Base-by-base conservation (phyloP, 805 yeast species). In the Candida verbasci region DNA sequence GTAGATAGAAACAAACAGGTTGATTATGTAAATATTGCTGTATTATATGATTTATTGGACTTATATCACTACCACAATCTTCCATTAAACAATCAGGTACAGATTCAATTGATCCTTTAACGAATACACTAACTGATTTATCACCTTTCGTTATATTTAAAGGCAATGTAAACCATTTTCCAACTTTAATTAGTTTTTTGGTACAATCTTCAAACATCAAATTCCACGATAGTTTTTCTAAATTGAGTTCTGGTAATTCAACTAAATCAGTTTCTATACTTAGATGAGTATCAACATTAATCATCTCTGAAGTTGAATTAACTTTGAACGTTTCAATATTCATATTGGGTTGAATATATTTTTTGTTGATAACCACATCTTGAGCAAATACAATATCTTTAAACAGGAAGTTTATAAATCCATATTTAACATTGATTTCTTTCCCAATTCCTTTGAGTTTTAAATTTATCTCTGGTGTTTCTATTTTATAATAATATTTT, bases 161-260 rank as follows among this genome's bases (percentile, higher is more conserved):
- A 2, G 41, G 34, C 2, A 35, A 36, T 9, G 50, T 47, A 11
- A 24, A 34, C 58, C 62, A 55, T 9, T 27, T 24, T 2, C 67
- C 68, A 3, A 62, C 34, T 10, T 34, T 31, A 6, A 48, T 39
- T 9, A 49, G 44, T 2, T 45, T 28, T 3, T 31, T 32, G 6
- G 48, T 28, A 44, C 68, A 62, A 37, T 56, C 58, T 17, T 48
- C 40, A 2, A 64, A 30, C 8, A 49, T 44, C 1, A 62, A 24
- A 27, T 54, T 50, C 65, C 64, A 58, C 30, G 52, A 47, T 10
- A 58, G 47, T 6, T 47, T 22, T 6, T 40, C 50, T 7, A 62
- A 29, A 3, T 40, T 29, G 9, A 51, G 42, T 10, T 37, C 41
- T 3, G 41, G 42, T 2, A 50, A 26, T 6, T 31, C 24, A 3